A percentile compares a stretch with the other conserved stretches of the same genome.
Evolutionary conservation across 164 flowering plant species (phyloP).

Genomic region (Stephania japonica): DNA sequence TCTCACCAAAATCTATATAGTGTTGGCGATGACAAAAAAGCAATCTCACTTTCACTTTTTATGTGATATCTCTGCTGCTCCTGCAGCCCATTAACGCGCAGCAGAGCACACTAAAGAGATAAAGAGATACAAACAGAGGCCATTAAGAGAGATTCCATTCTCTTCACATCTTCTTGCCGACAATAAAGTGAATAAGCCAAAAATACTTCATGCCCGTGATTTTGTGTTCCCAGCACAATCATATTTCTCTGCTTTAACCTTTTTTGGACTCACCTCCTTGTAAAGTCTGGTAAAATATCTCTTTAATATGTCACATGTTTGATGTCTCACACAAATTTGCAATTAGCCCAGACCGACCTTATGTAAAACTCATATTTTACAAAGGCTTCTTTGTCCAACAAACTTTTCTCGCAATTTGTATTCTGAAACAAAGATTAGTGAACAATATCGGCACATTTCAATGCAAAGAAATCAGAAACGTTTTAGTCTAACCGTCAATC

Average conservation of each 20-base stretch:
- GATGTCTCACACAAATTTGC: too few species aligned
- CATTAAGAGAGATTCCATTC: constrained; percentile 11
- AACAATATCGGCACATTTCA: too few species aligned
- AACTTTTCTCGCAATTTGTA: too few species aligned
- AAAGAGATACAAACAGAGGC: constrained; percentile 5
- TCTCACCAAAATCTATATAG: background rate
- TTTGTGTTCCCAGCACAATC: constrained; percentile 7
- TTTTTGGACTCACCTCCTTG: background rate
- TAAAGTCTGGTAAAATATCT: background rate
- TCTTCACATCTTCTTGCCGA: background rate
- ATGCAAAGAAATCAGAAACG: too few species aligned
- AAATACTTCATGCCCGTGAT: constrained; percentile 33
- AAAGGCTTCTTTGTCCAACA: too few species aligned
- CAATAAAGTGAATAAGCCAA: constrained; percentile 20
- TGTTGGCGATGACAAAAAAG: background rate
- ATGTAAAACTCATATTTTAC: too few species aligned
- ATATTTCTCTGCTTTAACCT: background rate
- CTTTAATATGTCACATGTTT: background rate
- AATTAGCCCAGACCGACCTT: too few species aligned
- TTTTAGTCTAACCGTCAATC: too few species aligned
- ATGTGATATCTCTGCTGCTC: too few species aligned
- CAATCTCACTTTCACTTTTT: background rate
- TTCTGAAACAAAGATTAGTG: too few species aligned
- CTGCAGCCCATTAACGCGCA: background rate
- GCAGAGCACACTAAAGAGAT: background rate